Evolutionary conservation across 768 basidiomycete genomes (phyloP).

Genomic region (Tulasnella sp.): DNA sequence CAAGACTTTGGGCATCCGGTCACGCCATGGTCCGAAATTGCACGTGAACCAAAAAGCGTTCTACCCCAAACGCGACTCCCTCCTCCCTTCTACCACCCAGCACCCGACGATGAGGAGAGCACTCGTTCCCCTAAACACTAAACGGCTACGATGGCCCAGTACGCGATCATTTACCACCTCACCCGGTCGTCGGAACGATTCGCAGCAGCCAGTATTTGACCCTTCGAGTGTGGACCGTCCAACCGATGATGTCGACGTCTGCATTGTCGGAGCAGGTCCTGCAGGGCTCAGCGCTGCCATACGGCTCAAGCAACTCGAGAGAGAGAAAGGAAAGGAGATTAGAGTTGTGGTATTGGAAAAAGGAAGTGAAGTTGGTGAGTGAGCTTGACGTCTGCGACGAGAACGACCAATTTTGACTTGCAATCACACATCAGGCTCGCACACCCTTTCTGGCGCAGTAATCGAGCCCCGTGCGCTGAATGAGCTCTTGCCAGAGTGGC

Average conservation of each 20-base stretch:
- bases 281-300: constrained; percentile 97
- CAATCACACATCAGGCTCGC: constrained; percentile 64
- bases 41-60: constrained; percentile 11
- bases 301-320: constrained; percentile 88
- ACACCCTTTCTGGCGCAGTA: constrained; percentile 94
- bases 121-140: background rate
- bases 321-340: constrained; percentile 71
- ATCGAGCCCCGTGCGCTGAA: constrained; percentile 90
- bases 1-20: background rate
- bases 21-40: background rate
- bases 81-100: background rate
- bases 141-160: background rate
- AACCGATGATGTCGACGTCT: constrained; percentile 94
- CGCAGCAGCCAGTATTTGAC: constrained; percentile 48
- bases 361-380: constrained; percentile 86
- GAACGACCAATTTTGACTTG: background rate
- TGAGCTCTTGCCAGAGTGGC: constrained; percentile 89
- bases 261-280: constrained; percentile 95
- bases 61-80: background rate
- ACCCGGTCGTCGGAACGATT: background rate
- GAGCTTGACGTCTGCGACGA: background rate
- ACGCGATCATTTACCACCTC: constrained; percentile 7
- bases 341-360: constrained; percentile 96
- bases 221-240: constrained; percentile 71
- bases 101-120: background rate